Evolutionary conservation across 805 yeast species (phyloP).

Genomic region (Yamadazyma olivae): DNA sequence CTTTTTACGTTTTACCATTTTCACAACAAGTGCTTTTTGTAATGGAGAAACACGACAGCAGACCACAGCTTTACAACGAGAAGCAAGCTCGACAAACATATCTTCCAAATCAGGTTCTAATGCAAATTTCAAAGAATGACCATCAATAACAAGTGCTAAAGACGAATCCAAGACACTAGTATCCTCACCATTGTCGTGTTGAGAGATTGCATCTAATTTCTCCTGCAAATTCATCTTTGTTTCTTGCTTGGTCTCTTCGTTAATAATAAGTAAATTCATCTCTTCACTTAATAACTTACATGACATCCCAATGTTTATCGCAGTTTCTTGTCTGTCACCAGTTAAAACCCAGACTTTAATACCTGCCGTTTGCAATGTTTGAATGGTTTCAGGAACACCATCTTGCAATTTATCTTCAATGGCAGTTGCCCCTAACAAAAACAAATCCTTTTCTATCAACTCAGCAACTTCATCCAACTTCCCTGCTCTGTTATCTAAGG

Average conservation of each 20-base stretch:
- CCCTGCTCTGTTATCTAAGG: slow-evolving; percentile 69
- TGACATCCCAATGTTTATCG: slow-evolving; percentile 97
- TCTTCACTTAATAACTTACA: slow-evolving; percentile 92
- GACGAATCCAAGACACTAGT: slow-evolving; percentile 50
- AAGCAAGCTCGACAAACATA: slow-evolving; percentile 72
- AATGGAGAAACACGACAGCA: slow-evolving; percentile 98
- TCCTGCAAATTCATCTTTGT: slow-evolving; percentile 69
- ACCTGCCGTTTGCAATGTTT: slow-evolving; percentile 93
- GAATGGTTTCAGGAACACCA: slow-evolving; percentile 97
- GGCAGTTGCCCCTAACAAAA: slow-evolving; percentile 93
- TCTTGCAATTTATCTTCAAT: slow-evolving; percentile 97
- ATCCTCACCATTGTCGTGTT: slow-evolving; percentile 67
- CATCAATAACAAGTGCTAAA: slow-evolving; percentile 90
- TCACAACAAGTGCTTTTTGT: slow-evolving; percentile 94
- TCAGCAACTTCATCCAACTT: slow-evolving; percentile 89
- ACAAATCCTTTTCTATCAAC: slow-evolving; percentile 73
- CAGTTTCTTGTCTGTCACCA: slow-evolving; percentile 98
- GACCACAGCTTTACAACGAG: slow-evolving; percentile 89
- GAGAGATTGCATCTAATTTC: slow-evolving; percentile 70
- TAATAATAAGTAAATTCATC: slow-evolving; percentile 87
- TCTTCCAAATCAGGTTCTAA: slow-evolving; percentile 79
- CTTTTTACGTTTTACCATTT: slow-evolving; percentile 79
- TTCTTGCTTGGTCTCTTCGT: slow-evolving; percentile 80
- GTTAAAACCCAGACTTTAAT: slow-evolving; percentile 97
- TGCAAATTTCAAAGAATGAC: slow-evolving; percentile 85